Conservation (phyloP, 345 rosid genomes). For the Linum trigynum region DNA sequence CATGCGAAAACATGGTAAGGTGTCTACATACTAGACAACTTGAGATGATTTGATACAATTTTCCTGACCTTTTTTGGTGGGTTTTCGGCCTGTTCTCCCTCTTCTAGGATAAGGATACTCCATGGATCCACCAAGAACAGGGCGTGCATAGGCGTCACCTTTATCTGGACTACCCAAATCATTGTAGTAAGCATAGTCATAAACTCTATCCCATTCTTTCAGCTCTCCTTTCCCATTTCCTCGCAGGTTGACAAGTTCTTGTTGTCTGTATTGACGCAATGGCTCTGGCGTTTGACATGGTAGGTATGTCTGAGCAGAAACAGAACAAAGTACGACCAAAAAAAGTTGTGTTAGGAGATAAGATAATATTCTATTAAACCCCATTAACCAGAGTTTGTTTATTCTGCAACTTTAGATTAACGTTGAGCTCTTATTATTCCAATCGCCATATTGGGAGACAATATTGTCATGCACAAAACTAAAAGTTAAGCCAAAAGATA, state of each 20-base stretch:
- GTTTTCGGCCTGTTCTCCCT: slow-evolving; percentile 74
- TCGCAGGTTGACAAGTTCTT: slow-evolving; percentile 57
- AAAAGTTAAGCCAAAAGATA: neutral
- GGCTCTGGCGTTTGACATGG: slow-evolving; percentile 76
- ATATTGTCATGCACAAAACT: neutral
- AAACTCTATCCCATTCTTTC: slow-evolving; percentile 90
- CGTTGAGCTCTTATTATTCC: neutral
- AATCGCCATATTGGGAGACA: neutral
- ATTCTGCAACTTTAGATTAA: neutral
- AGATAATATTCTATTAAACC: neutral
- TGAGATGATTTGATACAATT: neutral
- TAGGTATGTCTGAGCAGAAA: slow-evolving; percentile 52
- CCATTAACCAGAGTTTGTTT: neutral
- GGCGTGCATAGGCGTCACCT: slow-evolving; percentile 43
- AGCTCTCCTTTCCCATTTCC: slow-evolving; percentile 54
- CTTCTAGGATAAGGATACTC: slow-evolving; percentile 77
- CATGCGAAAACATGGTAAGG: slow-evolving; percentile 6
- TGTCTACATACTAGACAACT: neutral
- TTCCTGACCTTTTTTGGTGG: slow-evolving; percentile 46
- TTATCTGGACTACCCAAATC: slow-evolving; percentile 78
- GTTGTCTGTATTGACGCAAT: slow-evolving; percentile 47
- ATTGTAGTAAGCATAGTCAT: slow-evolving; percentile 78
- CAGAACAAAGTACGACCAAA: neutral
- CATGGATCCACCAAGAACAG: slow-evolving; percentile 64
- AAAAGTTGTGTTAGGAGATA: slow-evolving; percentile 2